Conservation (phyloP, 495 filamentous ascomycete genomes). For the Penicillium canariense region DNA sequence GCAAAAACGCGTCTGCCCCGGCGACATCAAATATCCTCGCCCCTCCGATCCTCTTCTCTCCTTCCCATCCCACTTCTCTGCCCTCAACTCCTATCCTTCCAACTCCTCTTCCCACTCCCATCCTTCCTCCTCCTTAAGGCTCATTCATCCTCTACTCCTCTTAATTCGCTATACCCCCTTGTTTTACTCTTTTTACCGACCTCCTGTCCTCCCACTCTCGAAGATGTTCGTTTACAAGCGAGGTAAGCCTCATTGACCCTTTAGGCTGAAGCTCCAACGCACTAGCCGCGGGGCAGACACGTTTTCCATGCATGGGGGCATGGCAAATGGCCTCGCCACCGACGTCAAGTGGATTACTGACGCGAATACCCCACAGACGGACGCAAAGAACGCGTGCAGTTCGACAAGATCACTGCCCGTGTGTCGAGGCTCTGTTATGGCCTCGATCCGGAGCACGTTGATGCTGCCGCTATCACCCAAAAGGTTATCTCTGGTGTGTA, state of each 20-base stretch:
- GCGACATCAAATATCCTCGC: slow-evolving; percentile 41
- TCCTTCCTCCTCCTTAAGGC: background rate
- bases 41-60: slow-evolving; percentile 36
- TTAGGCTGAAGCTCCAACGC: background rate
- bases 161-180: slow-evolving; percentile 18
- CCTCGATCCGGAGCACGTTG: slow-evolving; percentile 92
- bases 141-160: slow-evolving; percentile 5
- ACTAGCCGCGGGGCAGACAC: slow-evolving; percentile 7
- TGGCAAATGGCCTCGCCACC: slow-evolving; percentile 26
- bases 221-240: slow-evolving; percentile 71
- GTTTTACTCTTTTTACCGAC: slow-evolving; percentile 13
- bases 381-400: slow-evolving; percentile 99
- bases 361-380: slow-evolving; percentile 62
- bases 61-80: slow-evolving; percentile 23
- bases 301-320: background rate
- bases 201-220: slow-evolving; percentile 15
- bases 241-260: slow-evolving; percentile 47
- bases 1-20: slow-evolving; percentile 37
- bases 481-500: slow-evolving; percentile 99
- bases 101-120: slow-evolving; percentile 8
- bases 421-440: slow-evolving; percentile 97
- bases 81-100: slow-evolving; percentile 18
- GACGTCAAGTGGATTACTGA: slow-evolving; percentile 20
- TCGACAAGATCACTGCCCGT: slow-evolving; percentile 99
- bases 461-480: slow-evolving; percentile 96